Evolutionary conservation across 2,329 filamentous ascomycete species (phyloP).

Genomic region (Albifimbria verrucaria): DNA sequence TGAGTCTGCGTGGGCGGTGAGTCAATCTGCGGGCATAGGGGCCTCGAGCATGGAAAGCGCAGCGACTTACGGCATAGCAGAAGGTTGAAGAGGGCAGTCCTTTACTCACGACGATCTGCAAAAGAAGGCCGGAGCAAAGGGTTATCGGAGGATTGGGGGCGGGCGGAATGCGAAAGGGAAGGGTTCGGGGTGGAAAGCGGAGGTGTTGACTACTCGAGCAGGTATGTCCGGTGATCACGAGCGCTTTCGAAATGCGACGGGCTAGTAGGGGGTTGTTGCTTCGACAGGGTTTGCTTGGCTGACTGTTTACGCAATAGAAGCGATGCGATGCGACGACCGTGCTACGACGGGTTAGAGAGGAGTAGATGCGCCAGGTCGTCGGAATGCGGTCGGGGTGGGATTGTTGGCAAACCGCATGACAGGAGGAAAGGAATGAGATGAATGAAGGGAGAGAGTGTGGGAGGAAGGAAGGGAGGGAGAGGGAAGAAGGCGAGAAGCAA

Average conservation of each 20-base stretch:
- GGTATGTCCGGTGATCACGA: no score
- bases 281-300: no score
- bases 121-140: constrained; percentile 45
- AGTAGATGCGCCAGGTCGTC: neutral
- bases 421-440: neutral
- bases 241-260: no score
- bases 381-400: neutral
- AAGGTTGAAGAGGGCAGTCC: constrained; percentile 30
- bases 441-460: neutral
- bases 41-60: constrained; percentile 8
- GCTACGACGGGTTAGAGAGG: neutral
- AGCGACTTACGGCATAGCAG: constrained; percentile 43
- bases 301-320: no score
- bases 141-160: constrained; percentile 12
- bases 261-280: no score
- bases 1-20: constrained; percentile 7
- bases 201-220: no score
- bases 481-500: neutral
- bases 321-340: no score
- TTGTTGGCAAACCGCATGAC: neutral
- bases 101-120: constrained; percentile 45
- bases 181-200: constrained; percentile 2
- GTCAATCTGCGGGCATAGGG: neutral
- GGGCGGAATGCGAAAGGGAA: constrained; percentile 13
- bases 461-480: neutral